A percentile compares a stretch with the other conserved stretches of the same genome.
phyloP scores from a whole-genome alignment of 257 asterid species.

The Mitragyna speciosa region DNA sequence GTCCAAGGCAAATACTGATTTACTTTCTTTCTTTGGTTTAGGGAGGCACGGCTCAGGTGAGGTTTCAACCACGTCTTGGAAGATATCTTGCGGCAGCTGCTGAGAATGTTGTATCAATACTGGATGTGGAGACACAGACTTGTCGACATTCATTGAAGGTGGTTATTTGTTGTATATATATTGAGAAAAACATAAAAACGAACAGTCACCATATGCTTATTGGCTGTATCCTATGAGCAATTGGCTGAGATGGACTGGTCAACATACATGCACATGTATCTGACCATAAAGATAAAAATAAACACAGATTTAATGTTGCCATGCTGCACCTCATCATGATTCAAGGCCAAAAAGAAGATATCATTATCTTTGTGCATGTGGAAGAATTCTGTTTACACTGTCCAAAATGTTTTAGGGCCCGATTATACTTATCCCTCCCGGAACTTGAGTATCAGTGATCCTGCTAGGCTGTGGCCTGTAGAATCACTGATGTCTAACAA shows the following conservation, averaged over 20 bases:
- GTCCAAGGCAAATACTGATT: slow-evolving; percentile 1
- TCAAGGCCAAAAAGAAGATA: background rate
- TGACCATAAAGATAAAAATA: background rate
- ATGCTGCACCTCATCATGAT: background rate
- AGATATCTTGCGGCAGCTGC: slow-evolving; percentile 95
- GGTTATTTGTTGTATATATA: background rate
- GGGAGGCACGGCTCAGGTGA: slow-evolving; percentile 90
- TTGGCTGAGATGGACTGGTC: background rate
- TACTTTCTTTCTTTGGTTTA: slow-evolving; percentile 27
- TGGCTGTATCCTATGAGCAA: background rate
- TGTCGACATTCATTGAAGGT: slow-evolving; percentile 88
- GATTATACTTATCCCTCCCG: background rate
- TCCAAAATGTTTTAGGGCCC: background rate
- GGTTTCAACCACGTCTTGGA: slow-evolving; percentile 94
- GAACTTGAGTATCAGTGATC: background rate
- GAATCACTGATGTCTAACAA: too few relatives aligned
- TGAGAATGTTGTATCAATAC: slow-evolving; percentile 79
- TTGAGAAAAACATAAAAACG: background rate
- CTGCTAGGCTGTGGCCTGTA: background rate
- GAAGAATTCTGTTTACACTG: background rate
- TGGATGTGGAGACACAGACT: slow-evolving; percentile 75
- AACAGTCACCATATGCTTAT: background rate
- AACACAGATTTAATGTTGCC: background rate
- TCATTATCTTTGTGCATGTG: background rate
- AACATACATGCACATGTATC: background rate